A percentile compares a stretch with the other conserved stretches of the same genome.
Evolutionary conservation across 2,329 filamentous ascomycete genomes (phyloP).

Genomic region (Chaetomiaceae sp.): DNA sequence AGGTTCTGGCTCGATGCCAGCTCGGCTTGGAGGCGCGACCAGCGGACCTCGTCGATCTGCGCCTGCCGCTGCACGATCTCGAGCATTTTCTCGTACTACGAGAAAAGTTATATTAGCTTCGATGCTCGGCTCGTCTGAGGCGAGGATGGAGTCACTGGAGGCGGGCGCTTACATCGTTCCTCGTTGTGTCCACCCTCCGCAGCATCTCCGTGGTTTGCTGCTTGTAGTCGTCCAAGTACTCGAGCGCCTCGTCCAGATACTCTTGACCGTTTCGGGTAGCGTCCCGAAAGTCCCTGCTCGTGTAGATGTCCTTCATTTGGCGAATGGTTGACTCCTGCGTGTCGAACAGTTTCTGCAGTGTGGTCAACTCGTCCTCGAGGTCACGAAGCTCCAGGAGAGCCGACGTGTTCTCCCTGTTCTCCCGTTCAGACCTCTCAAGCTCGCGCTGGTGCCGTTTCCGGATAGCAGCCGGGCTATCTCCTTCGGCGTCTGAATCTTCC

Average conservation of each 20-base stretch:
- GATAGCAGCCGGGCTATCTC: conserved; percentile 37
- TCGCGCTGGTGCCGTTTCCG: conserved; percentile 38
- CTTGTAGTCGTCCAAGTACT: conserved; percentile 48
- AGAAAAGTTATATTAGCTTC: conserved; percentile 4
- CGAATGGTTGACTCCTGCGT: conserved; percentile 47
- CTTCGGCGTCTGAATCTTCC: conserved; percentile 26
- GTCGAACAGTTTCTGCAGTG: conserved; percentile 51
- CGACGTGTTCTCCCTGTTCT: conserved; percentile 58
- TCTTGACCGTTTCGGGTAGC: conserved; percentile 41
- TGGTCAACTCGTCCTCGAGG: conserved; percentile 57
- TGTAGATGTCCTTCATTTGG: conserved; percentile 41
- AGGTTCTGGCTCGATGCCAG: conserved; percentile 56
- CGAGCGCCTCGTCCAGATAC: conserved; percentile 49
- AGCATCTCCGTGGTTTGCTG: conserved; percentile 52
- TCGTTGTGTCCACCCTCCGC: conserved; percentile 48
- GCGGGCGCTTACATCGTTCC: conserved; percentile 52
- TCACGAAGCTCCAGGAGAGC: conserved; percentile 57
- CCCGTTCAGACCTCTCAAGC: conserved; percentile 41
- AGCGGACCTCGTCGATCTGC: conserved; percentile 59
- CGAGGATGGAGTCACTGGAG: too few species aligned
- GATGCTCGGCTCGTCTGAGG: not conserved
- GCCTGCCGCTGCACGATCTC: conserved; percentile 63
- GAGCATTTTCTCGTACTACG: conserved; percentile 55
- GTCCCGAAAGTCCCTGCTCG: conserved; percentile 35
- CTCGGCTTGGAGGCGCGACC: conserved; percentile 56